Conservation (phyloP, 169 alveolate genomes). For the Cryptosporidium andersoni region DNA sequence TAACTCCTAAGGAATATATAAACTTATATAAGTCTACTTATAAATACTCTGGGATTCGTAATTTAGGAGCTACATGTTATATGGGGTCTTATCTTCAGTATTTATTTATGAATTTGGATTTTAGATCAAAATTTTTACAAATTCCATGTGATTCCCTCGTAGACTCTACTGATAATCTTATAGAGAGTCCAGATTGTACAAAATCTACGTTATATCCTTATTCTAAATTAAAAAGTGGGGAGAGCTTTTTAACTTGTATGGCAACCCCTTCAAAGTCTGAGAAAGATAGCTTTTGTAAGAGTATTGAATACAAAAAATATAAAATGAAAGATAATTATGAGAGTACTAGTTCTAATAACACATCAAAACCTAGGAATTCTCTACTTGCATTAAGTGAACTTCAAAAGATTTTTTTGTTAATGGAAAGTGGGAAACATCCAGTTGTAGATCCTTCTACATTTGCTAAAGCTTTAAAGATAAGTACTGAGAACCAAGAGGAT, state of each 20-base stretch:
- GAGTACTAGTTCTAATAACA: not conserved
- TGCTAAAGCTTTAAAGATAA: constrained; percentile 59
- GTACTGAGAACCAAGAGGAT: constrained; percentile 69
- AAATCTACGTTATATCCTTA: not conserved
- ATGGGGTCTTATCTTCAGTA: constrained; percentile 69
- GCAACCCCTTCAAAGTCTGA: constrained; percentile 1
- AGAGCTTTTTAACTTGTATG: constrained; percentile 52
- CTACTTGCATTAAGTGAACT: constrained; percentile 46
- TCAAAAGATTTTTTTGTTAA: constrained; percentile 50
- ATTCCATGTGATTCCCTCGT: not conserved
- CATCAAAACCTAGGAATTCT: not conserved
- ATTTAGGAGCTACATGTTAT: constrained; percentile 65
- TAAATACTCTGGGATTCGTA: constrained; percentile 62
- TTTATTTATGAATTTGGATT: constrained; percentile 69
- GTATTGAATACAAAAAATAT: not conserved
- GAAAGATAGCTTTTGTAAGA: not conserved
- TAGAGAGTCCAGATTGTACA: not conserved
- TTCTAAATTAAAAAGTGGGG: not conserved
- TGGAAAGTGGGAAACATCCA: constrained; percentile 50
- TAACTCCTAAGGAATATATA: not conserved
- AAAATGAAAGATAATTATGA: not conserved
- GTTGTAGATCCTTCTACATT: constrained; percentile 45
- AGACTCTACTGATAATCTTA: not conserved
- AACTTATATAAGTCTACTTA: not conserved
- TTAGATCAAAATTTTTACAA: constrained; percentile 49